Evolutionary conservation across 805 yeast species (phyloP).

Genomic region (Phaffomyces thermotolerans): DNA sequence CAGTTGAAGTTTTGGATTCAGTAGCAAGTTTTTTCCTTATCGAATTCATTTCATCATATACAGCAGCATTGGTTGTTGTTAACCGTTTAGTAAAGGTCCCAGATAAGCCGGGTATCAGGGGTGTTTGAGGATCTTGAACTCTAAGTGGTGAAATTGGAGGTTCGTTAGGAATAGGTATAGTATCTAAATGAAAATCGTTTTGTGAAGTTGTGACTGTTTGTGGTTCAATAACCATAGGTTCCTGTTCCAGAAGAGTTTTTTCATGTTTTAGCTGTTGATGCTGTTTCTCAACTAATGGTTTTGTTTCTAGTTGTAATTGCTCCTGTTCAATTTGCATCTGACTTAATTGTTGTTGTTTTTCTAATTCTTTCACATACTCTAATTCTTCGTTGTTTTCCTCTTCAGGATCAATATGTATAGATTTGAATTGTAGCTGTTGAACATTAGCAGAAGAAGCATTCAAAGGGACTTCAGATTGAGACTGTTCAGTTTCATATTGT

Average conservation of each 20-base stretch:
- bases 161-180: neutral
- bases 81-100: slow-evolving; percentile 5
- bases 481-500: no score
- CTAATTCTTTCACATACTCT: neutral
- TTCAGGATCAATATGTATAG: no score
- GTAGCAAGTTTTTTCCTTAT: slow-evolving; percentile 36
- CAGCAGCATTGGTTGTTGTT: slow-evolving; percentile 15
- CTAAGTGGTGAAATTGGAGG: neutral
- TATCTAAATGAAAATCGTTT: neutral
- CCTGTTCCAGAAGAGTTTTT: neutral
- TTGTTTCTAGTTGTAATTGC: no score
- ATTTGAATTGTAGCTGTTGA: no score
- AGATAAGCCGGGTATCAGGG: neutral
- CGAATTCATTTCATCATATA: slow-evolving; percentile 18
- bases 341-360: neutral
- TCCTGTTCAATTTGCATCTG: neutral
- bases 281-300: neutral
- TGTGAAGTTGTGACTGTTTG: neutral
- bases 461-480: no score
- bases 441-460: no score
- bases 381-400: no score
- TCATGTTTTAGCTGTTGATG: neutral
- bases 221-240: neutral
- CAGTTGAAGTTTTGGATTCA: slow-evolving; percentile 68
- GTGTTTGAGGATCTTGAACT: neutral